These are phyloP conservation scores for Blastobotrys petasosporus DNA, from an alignment of 1,139 yeast genomes.

Conservation along the genomic window DNA sequence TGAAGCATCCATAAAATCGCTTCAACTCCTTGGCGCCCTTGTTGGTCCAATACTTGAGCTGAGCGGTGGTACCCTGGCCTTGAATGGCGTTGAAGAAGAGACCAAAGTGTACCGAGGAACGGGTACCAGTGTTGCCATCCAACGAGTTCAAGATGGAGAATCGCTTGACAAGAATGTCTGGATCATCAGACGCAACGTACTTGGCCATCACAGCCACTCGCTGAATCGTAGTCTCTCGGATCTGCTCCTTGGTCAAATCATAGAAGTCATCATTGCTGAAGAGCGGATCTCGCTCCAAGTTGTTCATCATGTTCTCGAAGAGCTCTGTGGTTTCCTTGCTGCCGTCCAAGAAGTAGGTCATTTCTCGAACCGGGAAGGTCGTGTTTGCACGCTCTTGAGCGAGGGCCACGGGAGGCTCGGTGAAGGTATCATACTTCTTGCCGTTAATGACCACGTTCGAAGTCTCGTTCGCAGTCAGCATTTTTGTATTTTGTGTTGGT, in stretches of 20 bases:
- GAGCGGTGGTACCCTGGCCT: constrained; percentile 65
- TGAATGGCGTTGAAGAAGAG: constrained; percentile 62
- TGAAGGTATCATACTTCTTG: constrained; percentile 29
- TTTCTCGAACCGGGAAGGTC: constrained; percentile 42
- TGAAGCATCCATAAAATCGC: constrained; percentile 82
- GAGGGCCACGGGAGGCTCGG: constrained; percentile 36
- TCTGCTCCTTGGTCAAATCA: constrained; percentile 45
- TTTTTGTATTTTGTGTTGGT: not conserved
- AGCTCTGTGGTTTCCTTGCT: constrained; percentile 42
- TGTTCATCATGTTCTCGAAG: constrained; percentile 43
- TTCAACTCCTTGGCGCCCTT: constrained; percentile 62
- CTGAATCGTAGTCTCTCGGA: constrained; percentile 48
- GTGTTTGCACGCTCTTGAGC: constrained; percentile 46
- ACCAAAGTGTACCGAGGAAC: constrained; percentile 67
- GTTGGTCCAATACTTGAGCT: constrained; percentile 62
- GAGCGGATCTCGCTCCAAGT: constrained; percentile 52
- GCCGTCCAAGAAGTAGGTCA: constrained; percentile 53
- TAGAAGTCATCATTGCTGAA: constrained; percentile 47
- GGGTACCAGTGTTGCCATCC: constrained; percentile 60
- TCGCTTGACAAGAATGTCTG: constrained; percentile 35
- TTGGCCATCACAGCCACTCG: constrained; percentile 46
- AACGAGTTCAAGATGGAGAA: constrained; percentile 39
- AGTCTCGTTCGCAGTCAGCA: constrained; percentile 18
- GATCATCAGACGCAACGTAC: constrained; percentile 40
- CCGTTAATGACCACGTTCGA: constrained; percentile 29